These are phyloP conservation scores for Xylaria acuta DNA, from an alignment of 495 filamentous ascomycete species.

Conservation along the genomic window DNA sequence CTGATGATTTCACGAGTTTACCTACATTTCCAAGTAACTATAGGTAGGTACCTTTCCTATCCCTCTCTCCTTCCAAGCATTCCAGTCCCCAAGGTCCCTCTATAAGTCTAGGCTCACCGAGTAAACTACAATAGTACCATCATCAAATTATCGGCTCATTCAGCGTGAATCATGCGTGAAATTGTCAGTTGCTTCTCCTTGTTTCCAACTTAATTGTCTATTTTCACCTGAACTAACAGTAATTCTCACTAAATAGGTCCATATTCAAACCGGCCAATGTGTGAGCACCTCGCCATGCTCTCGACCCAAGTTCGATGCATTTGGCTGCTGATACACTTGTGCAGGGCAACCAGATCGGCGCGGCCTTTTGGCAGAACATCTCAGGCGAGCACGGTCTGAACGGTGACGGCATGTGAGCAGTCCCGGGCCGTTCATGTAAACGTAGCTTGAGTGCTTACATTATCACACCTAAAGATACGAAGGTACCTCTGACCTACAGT, in stretches of 20 bases:
- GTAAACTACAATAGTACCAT: neutral
- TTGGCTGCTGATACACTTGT: conserved; percentile 32
- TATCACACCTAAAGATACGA: conserved; percentile 70
- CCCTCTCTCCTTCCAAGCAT: neutral
- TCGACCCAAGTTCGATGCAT: conserved; percentile 32
- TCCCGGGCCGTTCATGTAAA: neutral
- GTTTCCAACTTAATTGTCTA: neutral
- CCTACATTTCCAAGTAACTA: too few species aligned
- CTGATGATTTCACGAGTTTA: neutral
- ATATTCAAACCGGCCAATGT: conserved; percentile 98
- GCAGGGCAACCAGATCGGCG: conserved; percentile 98
- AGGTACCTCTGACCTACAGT: conserved; percentile 92
- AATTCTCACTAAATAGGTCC: conserved; percentile 67
- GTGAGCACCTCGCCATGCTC: conserved; percentile 63
- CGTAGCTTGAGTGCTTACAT: conserved; percentile 31
- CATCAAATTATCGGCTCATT: neutral
- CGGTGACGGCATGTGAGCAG: conserved; percentile 69
- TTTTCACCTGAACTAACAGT: conserved; percentile 16
- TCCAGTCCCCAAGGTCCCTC: neutral
- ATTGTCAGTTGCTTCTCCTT: conserved; percentile 13
- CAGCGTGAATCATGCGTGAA: conserved; percentile 12
- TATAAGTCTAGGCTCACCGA: neutral
- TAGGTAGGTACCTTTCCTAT: too few species aligned
- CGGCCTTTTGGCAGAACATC: conserved; percentile 98
- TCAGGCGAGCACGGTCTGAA: conserved; percentile 97